These are phyloP conservation scores for Backusella sp. DNA, from an alignment of 192 early-diverging fungal species.

Conservation along the genomic window DNA sequence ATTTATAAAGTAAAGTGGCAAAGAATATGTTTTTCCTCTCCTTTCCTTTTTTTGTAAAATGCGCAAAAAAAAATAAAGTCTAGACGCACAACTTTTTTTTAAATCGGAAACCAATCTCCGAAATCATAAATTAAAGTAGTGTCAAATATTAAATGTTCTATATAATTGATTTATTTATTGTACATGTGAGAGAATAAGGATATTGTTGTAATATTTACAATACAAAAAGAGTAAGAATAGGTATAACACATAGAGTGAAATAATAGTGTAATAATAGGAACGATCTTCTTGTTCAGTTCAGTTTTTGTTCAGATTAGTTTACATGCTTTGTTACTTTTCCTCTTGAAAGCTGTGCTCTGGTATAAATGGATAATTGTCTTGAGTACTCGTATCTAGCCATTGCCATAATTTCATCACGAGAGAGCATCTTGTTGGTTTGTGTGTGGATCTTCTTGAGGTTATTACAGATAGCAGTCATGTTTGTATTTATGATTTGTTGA, in stretches of 20 bases:
- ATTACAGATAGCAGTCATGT: not conserved
- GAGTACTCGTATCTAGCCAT: constrained; percentile 30
- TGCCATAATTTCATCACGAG: constrained; percentile 19
- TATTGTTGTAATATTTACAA: not conserved
- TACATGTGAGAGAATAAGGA: not conserved
- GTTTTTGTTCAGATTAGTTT: not conserved
- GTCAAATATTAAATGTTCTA: not conserved
- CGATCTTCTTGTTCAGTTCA: not conserved
- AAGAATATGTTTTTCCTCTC: not conserved
- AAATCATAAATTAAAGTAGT: not conserved
- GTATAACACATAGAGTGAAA: not conserved
- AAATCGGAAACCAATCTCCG: not conserved
- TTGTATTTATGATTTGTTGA: not conserved
- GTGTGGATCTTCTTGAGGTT: not conserved
- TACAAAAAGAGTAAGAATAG: not conserved
- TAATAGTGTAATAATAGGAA: not conserved
- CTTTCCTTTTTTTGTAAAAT: not conserved
- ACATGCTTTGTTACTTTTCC: not conserved
- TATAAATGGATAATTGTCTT: constrained; percentile 21
- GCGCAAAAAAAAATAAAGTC: not conserved
- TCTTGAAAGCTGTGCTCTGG: constrained; percentile 5
- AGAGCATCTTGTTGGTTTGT: constrained; percentile 4
- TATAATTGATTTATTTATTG: not conserved
- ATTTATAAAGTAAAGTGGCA: not conserved
- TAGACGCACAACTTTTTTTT: not conserved